Base-by-base conservation (phyloP, 2,329 filamentous ascomycete species). In the Lasiodiplodia sp. region DNA sequence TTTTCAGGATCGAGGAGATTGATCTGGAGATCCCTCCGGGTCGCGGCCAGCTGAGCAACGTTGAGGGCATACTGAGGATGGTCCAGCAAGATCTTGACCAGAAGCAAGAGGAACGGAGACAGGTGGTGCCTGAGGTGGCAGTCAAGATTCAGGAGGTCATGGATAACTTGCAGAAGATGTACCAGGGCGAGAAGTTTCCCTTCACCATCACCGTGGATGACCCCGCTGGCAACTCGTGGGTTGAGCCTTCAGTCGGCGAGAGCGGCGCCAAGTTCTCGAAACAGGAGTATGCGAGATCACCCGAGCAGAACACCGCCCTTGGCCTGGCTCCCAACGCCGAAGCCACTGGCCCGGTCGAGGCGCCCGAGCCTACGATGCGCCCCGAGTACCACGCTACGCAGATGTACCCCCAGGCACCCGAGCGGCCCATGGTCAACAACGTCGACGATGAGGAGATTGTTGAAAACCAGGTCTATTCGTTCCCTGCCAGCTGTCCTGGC, bases 181-280 rank as follows among this genome's bases (percentile, higher is more conserved):
- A 97, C 11, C 87, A 87, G 2, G 92, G 94, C 62, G 86, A 90
- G 34, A 86, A 86, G 7, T 94, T 97, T 77, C 96, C 96, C 28
- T 97, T 99, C 86, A 91, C 93, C 63, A 82, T 99, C 60, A 91
- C 89, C 51, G 85, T 97, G 58, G 94, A 99, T 78, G 96, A 99
- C 78, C 92, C 93, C 2, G 92, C 94, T 0, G 96, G 96, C 67
- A 99, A 99, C 85, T 97, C 94, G 2, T 98, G 94, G 87, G 97
- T 99, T 75, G 91, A 96, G 58, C 96, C 96, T 16, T 91, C 94
- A 72, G 88, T 92, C 70, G 75, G 81, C 34, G 87, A 90, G 70
- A 90, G 89, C 71, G 91, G 93, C n/a, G 92, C 92, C 73, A 97
- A 97, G 82, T 97, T 94, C 88, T 88, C 89, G 72, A 93, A 95